These are phyloP conservation scores for Cavenderia fasciculata DNA, from an alignment of 78 protist genomes.

Conservation along the genomic window DNA sequence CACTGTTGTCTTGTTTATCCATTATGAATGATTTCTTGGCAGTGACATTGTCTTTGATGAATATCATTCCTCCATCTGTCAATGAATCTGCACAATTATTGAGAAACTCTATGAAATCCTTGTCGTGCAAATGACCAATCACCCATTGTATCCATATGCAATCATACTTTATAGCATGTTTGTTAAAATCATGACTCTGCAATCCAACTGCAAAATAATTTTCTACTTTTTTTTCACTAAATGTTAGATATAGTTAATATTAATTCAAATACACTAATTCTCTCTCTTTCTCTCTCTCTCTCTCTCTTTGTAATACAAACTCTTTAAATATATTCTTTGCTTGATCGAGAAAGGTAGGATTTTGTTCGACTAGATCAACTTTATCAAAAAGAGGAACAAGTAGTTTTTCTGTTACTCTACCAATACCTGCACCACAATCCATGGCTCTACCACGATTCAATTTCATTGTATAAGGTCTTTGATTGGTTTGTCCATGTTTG, in stretches of 20 bases:
- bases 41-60: conserved; percentile 90
- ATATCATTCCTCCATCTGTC: conserved; percentile 77
- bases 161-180: conserved; percentile 72
- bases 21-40: conserved; percentile 69
- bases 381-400: conserved; percentile 73
- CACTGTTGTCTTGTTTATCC: conserved; percentile 85
- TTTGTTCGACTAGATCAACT: conserved; percentile 89
- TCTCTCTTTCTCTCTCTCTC: conserved; percentile 25
- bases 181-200: conserved; percentile 68
- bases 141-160: conserved; percentile 93
- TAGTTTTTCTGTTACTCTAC: conserved; percentile 82
- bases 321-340: conserved; percentile 72
- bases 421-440: conserved; percentile 95
- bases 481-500: neutral
- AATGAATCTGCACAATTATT: conserved; percentile 53
- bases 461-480: neutral
- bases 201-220: conserved; percentile 69
- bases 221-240: conserved; percentile 62
- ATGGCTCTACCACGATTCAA: conserved; percentile 46
- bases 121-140: conserved; percentile 81
- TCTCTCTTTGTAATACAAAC: conserved; percentile 6
- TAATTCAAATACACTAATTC: no score
- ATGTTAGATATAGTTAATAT: no score
- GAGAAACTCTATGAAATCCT: conserved; percentile 85
- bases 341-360: conserved; percentile 60